Conservation (phyloP, 345 rosid species). For the Citrus sp. region DNA sequence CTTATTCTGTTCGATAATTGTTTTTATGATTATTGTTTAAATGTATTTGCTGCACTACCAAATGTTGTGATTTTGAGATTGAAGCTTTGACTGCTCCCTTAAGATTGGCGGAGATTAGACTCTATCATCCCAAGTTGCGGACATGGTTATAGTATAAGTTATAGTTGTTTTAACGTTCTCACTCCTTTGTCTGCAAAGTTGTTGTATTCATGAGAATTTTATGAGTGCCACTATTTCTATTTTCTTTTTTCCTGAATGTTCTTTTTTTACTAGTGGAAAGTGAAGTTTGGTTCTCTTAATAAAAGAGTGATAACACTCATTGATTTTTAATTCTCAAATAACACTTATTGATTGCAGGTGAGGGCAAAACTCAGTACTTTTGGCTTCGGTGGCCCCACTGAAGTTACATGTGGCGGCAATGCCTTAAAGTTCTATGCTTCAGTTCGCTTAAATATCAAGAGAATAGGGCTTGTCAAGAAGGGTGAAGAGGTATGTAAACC, state of each 20-base stretch:
- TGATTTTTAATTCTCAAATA: not conserved
- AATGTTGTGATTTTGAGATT: not conserved
- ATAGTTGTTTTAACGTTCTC: not conserved
- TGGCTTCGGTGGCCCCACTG: conserved; percentile 91
- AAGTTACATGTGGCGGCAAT: conserved; percentile 99
- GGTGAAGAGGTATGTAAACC: conserved; percentile 78
- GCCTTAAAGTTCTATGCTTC: conserved; percentile 98
- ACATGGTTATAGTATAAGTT: not conserved
- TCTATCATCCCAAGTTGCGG: not conserved
- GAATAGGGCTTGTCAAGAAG: conserved; percentile 72
- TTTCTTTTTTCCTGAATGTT: not conserved
- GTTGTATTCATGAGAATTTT: not conserved
- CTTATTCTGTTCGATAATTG: not conserved
- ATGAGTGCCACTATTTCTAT: not conserved
- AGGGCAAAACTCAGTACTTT: conserved; percentile 88
- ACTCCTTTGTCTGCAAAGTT: not conserved
- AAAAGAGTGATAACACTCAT: not conserved
- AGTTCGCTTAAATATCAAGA: conserved; percentile 71
- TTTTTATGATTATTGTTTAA: not conserved
- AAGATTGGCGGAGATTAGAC: not conserved
- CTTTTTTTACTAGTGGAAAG: not conserved
- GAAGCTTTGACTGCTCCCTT: not conserved
- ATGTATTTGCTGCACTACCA: not conserved
- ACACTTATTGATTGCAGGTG: conserved; percentile 40
- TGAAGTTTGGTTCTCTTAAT: conserved; percentile 9